Evolutionary conservation across 768 basidiomycete genomes (phyloP).

Genomic region (Coprinopsis cinerea): DNA sequence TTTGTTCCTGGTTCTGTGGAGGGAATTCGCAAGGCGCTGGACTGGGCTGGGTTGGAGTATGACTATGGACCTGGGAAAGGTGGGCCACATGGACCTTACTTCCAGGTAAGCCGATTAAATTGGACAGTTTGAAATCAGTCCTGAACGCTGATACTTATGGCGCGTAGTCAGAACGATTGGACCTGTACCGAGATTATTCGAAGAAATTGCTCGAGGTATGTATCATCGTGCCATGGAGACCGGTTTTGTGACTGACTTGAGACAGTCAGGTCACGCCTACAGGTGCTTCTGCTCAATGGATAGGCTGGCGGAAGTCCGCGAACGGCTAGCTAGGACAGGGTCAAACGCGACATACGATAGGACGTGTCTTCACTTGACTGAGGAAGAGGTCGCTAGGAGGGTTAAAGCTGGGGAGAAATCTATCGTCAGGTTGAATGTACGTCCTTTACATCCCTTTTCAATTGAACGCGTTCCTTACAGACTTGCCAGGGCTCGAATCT

Average conservation of each 20-base stretch:
- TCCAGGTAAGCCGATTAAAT: constrained; percentile 49
- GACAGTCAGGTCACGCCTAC: constrained; percentile 82
- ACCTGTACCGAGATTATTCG: constrained; percentile 75
- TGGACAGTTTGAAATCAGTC: too few species aligned
- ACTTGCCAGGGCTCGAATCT: constrained; percentile 49
- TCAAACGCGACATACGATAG: constrained; percentile 84
- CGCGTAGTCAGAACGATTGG: constrained; percentile 79
- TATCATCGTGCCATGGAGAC: neutral
- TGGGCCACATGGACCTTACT: constrained; percentile 80
- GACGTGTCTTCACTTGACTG: constrained; percentile 76
- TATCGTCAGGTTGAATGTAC: constrained; percentile 84
- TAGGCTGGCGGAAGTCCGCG: constrained; percentile 60
- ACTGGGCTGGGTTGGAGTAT: constrained; percentile 89
- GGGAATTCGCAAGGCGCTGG: constrained; percentile 64
- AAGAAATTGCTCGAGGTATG: constrained; percentile 71
- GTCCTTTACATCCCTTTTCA: constrained; percentile 17
- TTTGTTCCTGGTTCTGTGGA: constrained; percentile 83
- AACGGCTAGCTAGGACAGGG: constrained; percentile 65
- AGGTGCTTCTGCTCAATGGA: constrained; percentile 89
- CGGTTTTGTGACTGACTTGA: neutral
- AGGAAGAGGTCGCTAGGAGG: constrained; percentile 76
- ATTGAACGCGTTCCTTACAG: neutral
- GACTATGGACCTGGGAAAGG: constrained; percentile 83
- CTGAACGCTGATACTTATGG: neutral
- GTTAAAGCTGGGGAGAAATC: constrained; percentile 71